A percentile compares a stretch with the other conserved stretches of the same genome.
phyloP scores from a whole-genome alignment of 2,329 filamentous ascomycete species.

The Thermomyces lanuginosus region DNA sequence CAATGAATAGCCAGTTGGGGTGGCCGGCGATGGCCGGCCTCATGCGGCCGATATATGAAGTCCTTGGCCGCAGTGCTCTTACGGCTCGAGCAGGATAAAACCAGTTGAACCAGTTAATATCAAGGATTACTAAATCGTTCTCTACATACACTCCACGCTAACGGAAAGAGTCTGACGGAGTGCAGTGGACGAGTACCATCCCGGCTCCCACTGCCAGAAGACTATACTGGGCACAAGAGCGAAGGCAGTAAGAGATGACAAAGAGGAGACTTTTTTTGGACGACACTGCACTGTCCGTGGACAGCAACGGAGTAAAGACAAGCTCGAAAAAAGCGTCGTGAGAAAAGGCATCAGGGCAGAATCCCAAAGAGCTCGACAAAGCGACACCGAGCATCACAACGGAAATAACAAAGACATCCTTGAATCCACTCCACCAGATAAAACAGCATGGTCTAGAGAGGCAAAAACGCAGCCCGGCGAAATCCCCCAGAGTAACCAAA shows the following conservation, averaged over 20 bases:
- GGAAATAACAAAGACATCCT: slow-evolving; percentile 4
- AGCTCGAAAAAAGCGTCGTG: slow-evolving; percentile 1
- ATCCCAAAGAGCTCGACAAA: slow-evolving; percentile 3
- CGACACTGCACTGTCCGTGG: slow-evolving; percentile 1
- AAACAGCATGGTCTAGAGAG: slow-evolving; percentile 5
- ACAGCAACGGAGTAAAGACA: slow-evolving; percentile 2
- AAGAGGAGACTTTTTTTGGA: slow-evolving; percentile 1
- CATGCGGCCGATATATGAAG: too few relatives aligned
- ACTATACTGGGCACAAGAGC: slow-evolving; percentile 4
- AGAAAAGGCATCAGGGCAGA: slow-evolving; percentile 3
- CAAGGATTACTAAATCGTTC: too few relatives aligned
- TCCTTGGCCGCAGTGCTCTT: too few relatives aligned
- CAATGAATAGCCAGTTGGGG: too few relatives aligned
- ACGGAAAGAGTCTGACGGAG: too few relatives aligned
- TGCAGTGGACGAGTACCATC: too few relatives aligned
- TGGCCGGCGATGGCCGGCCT: too few relatives aligned
- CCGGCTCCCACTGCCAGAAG: too few relatives aligned
- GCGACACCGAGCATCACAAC: neutral
- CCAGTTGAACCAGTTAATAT: too few relatives aligned
- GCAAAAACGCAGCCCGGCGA: slow-evolving; percentile 4
- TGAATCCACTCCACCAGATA: too few relatives aligned
- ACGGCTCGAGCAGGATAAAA: too few relatives aligned
- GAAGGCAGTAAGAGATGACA: slow-evolving; percentile 1
- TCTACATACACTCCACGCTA: neutral
- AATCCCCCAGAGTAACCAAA: slow-evolving; percentile 6